Base-by-base conservation (phyloP, 768 basidiomycete genomes). In the Lyophyllum shimeji region DNA sequence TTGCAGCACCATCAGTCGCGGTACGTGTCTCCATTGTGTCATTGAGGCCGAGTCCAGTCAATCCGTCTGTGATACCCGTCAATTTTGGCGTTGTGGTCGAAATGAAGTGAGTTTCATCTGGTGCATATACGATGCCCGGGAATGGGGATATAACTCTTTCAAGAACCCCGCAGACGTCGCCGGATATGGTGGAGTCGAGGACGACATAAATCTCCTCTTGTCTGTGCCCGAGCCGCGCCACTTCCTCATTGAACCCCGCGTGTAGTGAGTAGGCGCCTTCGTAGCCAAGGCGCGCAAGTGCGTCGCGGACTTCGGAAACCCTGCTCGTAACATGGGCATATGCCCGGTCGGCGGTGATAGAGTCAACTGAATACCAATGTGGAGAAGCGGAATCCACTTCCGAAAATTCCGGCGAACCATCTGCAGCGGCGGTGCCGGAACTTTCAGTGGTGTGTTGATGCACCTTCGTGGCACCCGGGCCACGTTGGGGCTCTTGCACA, bases 171-270 rank as follows among this genome's bases (percentile, higher is more conserved):
- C 17, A 18, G 15, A 40, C n/a, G 15, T 40, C n/a, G 39, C n/a
- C n/a, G 39, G 15, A 18, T 40, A 18, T 15, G 9, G 15, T 9
- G 8, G 39, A 40, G n/a, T 18, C 39, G 5, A 42, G 51, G 12
- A 52, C 23, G n/a, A 50, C 21, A 25, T 50, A 50, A 12, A 50
- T 50, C 34, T 50, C 49, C 17, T 50, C 33, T 24, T 37, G 18
- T 7, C 25, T 8, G 3, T 50, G 33, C 18, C 49, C 49, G 3
- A 50, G 34, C 1, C 7, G 33, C 8, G 40, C 12, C n/a, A 50
- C 15, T 40, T 50, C 49, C 24, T 23, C 49, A 21, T 50, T 50
- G 37, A 50, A 50, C 3, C 49, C 33, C 2, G 49, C 49, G 23
- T 50, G 49, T n/a, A 50, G 27, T 8, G 45, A 40, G 18, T 18